phyloP scores from a whole-genome alignment of 192 early-diverging fungal genomes.

The Coemansia sp. region DNA sequence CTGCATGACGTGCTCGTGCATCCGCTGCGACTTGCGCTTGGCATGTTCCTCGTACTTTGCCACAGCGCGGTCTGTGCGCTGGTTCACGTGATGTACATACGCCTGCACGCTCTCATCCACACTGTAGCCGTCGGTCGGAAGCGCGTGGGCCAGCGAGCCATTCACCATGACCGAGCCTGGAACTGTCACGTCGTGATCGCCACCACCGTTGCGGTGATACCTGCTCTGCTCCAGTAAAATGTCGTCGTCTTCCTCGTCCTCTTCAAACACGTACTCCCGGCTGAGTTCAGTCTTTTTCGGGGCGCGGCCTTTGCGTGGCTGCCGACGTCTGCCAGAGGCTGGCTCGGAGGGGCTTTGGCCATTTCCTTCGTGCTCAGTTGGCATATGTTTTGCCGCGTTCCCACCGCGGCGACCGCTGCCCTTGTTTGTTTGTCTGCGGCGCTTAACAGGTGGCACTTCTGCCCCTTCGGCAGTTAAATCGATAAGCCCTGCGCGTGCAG shows the following conservation, averaged over 20 bases:
- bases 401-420: slow-evolving; percentile 12
- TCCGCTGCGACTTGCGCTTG: slow-evolving; percentile 47
- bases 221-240: slow-evolving; percentile 28
- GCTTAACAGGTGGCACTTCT: slow-evolving; percentile 22
- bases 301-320: slow-evolving; percentile 18
- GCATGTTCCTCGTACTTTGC: slow-evolving; percentile 44
- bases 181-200: slow-evolving; percentile 27
- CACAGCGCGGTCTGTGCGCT: slow-evolving; percentile 45
- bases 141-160: not conserved
- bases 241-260: slow-evolving; percentile 34
- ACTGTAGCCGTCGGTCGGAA: slow-evolving; percentile 19
- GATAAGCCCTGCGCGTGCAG: slow-evolving; percentile 11
- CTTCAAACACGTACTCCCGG: slow-evolving; percentile 45
- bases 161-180: slow-evolving; percentile 7
- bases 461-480: slow-evolving; percentile 2
- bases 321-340: slow-evolving; percentile 15
- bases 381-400: slow-evolving; percentile 13
- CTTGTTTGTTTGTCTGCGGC: slow-evolving; percentile 20
- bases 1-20: slow-evolving; percentile 49
- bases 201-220: not conserved
- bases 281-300: slow-evolving; percentile 43
- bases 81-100: slow-evolving; percentile 49
- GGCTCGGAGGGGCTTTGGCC: slow-evolving; percentile 3
- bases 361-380: slow-evolving; percentile 7
- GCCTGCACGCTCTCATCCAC: slow-evolving; percentile 50